Base-by-base conservation (phyloP, 1,139 yeast genomes). In the Scheffersomyces illinoinensis region DNA sequence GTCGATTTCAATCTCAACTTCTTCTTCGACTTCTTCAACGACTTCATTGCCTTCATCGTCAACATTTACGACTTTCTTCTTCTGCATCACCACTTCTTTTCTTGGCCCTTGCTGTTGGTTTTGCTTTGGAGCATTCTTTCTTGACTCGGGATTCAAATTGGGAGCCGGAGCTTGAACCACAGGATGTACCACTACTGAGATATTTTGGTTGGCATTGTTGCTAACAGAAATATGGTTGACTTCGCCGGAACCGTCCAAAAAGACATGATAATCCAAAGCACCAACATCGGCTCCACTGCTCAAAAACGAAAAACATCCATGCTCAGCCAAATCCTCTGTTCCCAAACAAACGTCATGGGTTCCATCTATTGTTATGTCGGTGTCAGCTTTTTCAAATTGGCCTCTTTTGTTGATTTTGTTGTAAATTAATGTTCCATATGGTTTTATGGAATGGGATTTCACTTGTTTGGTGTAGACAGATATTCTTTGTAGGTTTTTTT, bases 271-370 rank as follows among this genome's bases (percentile, higher is more conserved):
- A 14, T 47, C 53, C 46, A 61, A 26, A 52, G 33, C 26, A 47
- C 50, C 43, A 43, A 5, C 54, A 18, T 59, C 59, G 12, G 51
- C 53, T 10, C 49, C 47, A 5, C 47, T 54, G 26, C 43, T 51
- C 46, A 64, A 59, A 50, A 70, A 74, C 1, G 71, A 66, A 59
- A 79, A 76, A 56, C 83, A 79, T 39, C 71, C 74, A 50, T 72
- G 74, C 57, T 67, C 65, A 3, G 67, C 60, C 5, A 76, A 50
- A 47, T 71, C 77, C 2, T 65, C 59, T 5, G 80, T 74, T 1
- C 80, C 79, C 14, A 78, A 59, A 59, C 82, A 77, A 62, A 70
- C 71, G 20, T 61, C 65, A 14, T 67, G 68, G 8, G 53, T 20
- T 10, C 12, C 43, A 7, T 17, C 19, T 19, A 26, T 48, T 18